Percentiles rank a stretch among this genome's conserved stretches.
Evolutionary conservation across 140 eudicot genomes (phyloP).

Genomic region (Bidens hawaiensis): DNA sequence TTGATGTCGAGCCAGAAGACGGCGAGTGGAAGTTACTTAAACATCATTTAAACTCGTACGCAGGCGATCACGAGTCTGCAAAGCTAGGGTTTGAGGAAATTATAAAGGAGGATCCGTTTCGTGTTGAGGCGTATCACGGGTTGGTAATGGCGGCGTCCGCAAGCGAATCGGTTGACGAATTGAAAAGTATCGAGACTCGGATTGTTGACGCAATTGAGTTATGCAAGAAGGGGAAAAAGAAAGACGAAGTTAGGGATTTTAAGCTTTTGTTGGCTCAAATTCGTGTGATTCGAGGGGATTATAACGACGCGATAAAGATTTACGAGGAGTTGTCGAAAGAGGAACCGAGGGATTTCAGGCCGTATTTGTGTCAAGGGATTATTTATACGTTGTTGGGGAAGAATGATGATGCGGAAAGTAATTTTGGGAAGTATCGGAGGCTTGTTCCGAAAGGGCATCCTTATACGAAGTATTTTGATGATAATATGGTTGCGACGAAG

Average conservation of each 20-base stretch:
- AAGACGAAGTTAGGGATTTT: constrained; percentile 63
- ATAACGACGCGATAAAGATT: constrained; percentile 58
- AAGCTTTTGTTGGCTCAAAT: constrained; percentile 78
- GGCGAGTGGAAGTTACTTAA: constrained; percentile 63
- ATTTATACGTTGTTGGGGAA: constrained; percentile 69
- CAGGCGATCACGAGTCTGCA: constrained; percentile 48
- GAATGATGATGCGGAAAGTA: constrained; percentile 58
- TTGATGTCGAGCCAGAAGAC: constrained; percentile 59
- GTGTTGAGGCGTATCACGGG: constrained; percentile 83
- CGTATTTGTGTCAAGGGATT: constrained; percentile 82
- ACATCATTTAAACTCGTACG: constrained; percentile 40
- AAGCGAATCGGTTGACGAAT: constrained; percentile 33
- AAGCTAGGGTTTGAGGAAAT: constrained; percentile 61
- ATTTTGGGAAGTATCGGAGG: constrained; percentile 62
- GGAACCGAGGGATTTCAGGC: constrained; percentile 42
- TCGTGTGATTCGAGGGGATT: constrained; percentile 59
- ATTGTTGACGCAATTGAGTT: constrained; percentile 43
- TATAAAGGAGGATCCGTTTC: constrained; percentile 49
- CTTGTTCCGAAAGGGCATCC: constrained; percentile 85
- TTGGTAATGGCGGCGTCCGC: constrained; percentile 75
- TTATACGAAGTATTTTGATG: constrained; percentile 59
- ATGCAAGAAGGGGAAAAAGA: constrained; percentile 47
- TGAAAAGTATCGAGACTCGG: constrained; percentile 42
- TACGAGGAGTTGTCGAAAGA: constrained; percentile 51
- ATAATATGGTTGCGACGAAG: constrained; percentile 69